A percentile compares a stretch with the other conserved stretches of the same genome.
Conservation (phyloP, 306 rosid species). For the Dryas drummondii region DNA sequence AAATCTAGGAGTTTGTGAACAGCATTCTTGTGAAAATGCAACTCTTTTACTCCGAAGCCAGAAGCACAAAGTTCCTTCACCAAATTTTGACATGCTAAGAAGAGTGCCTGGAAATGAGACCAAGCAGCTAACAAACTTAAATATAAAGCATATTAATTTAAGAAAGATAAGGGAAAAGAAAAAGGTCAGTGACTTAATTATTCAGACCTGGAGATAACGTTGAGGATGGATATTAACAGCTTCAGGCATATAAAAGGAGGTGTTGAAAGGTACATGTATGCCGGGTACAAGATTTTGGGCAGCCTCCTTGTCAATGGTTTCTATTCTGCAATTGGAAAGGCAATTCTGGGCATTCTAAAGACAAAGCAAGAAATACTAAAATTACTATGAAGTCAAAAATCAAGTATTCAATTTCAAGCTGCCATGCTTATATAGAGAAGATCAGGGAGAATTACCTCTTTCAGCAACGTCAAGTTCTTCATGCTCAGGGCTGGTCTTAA, state of each 20-base stretch:
- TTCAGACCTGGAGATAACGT: conserved; percentile 73
- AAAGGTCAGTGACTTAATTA: not conserved
- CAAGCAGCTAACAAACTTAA: not conserved
- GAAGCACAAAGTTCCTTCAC: conserved; percentile 43
- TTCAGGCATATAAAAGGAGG: conserved; percentile 86
- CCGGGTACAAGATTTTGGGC: conserved; percentile 64
- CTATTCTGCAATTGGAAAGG: conserved; percentile 77
- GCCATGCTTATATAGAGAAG: conserved; percentile 20
- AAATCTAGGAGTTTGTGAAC: conserved; percentile 57
- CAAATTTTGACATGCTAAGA: conserved; percentile 60
- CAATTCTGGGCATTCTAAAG: conserved; percentile 71
- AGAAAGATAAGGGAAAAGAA: not conserved
- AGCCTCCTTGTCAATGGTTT: conserved; percentile 46
- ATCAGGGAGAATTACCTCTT: conserved; percentile 50
- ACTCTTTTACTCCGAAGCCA: conserved; percentile 50
- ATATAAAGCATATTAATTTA: not conserved
- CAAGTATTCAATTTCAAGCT: conserved; percentile 12
- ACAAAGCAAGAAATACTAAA: conserved; percentile 27
- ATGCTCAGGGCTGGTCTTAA: conserved; percentile 72
- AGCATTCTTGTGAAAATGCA: conserved; percentile 52
- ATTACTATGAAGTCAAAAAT: conserved; percentile 14
- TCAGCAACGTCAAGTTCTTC: conserved; percentile 63
- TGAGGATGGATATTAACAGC: conserved; percentile 71
- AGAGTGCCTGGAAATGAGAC: conserved; percentile 62
- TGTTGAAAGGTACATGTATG: conserved; percentile 46